These are phyloP conservation scores for Erythrobasidium hasegawianum DNA, from an alignment of 1,284 basidiomycete species.

Conservation along the genomic window DNA sequence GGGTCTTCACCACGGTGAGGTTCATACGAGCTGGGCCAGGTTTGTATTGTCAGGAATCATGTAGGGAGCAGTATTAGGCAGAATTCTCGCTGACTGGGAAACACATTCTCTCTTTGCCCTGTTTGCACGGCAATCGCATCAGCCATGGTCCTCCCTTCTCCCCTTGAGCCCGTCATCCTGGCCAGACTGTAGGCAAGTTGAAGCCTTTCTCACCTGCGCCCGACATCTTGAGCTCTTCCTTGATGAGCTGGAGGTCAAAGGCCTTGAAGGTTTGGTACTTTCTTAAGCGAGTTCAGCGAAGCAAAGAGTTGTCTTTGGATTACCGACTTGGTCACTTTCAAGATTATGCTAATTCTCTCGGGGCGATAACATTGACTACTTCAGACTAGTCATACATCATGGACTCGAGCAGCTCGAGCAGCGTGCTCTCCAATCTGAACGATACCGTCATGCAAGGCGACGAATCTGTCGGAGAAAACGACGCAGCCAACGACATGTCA, in stretches of 20 bases:
- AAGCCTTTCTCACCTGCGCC: conserved; percentile 31
- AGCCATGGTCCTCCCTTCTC: too few species aligned
- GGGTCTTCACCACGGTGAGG: conserved; percentile 31
- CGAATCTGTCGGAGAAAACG: neutral
- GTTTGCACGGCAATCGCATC: conserved; percentile 1
- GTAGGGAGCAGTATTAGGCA: neutral
- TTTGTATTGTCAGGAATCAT: neutral
- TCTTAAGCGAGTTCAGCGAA: too few species aligned
- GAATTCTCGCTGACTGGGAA: conserved; percentile 21
- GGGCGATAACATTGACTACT: too few species aligned
- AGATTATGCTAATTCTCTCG: too few species aligned
- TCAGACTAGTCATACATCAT: too few species aligned
- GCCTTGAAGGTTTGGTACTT: too few species aligned
- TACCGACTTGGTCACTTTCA: too few species aligned
- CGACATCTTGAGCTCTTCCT: conserved; percentile 11
- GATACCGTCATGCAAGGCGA: neutral
- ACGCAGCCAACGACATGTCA: neutral
- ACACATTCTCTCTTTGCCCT: conserved; percentile 32
- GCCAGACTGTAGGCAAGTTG: neutral
- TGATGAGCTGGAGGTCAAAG: too few species aligned
- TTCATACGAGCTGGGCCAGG: conserved; percentile 30
- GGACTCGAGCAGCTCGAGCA: too few species aligned
- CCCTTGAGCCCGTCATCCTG: neutral
- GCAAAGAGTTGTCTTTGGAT: too few species aligned
- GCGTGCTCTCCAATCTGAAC: neutral